Evolutionary conservation across 2,329 filamentous ascomycete genomes (phyloP).

Genomic region (Clarireedia sp.): DNA sequence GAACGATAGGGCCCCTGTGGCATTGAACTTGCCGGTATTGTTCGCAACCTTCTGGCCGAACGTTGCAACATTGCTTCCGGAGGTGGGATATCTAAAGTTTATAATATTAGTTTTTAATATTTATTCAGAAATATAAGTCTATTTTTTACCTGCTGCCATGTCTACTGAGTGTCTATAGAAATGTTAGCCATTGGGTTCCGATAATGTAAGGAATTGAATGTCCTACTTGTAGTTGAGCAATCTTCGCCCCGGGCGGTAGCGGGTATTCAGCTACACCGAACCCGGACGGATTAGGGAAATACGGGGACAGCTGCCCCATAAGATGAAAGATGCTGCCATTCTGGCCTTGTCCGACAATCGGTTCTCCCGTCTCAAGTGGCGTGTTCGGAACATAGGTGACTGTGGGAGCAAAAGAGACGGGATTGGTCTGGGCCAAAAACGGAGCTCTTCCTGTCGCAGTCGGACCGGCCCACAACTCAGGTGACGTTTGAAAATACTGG

Average conservation of each 20-base stretch:
- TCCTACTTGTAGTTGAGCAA: constrained; percentile 52
- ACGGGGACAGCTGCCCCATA: constrained; percentile 63
- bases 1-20: constrained; percentile 54
- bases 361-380: constrained; percentile 63
- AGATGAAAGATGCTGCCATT: constrained; percentile 62
- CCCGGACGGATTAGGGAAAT: constrained; percentile 57
- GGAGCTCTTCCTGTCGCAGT: constrained; percentile 62
- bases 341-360: constrained; percentile 52
- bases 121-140: no score
- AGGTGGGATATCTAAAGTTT: no score
- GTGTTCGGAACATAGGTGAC: constrained; percentile 58
- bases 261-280: constrained; percentile 69
- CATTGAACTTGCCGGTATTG: constrained; percentile 44
- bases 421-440: constrained; percentile 64
- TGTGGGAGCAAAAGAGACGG: constrained; percentile 50
- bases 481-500: constrained; percentile 55
- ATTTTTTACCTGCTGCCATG: no score
- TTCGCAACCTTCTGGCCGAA: constrained; percentile 52
- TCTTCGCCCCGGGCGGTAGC: constrained; percentile 56
- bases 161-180: constrained; percentile 58
- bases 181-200: constrained; percentile 13
- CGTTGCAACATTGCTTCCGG: constrained; percentile 43
- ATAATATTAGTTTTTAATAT: no score
- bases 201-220: not conserved
- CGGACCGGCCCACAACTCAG: constrained; percentile 54